Percentiles rank a stretch among this genome's conserved stretches.
Evolutionary conservation across 306 rosid genomes (phyloP).

Genomic region (Leucaena leucocephala): DNA sequence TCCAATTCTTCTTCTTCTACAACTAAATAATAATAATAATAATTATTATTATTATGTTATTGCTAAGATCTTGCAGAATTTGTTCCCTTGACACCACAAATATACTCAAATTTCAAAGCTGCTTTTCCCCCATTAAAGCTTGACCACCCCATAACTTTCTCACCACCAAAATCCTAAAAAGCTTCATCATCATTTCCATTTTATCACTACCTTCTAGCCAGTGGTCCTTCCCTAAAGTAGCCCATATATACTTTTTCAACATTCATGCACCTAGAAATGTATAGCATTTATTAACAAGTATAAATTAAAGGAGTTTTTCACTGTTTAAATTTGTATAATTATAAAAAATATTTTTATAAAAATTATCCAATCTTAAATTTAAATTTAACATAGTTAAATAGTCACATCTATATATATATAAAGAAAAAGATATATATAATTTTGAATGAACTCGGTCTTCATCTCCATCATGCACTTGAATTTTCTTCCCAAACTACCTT

Average conservation of each 20-base stretch:
- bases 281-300: too few relatives aligned
- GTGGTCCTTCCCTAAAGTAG: background rate
- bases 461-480: background rate
- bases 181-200: background rate
- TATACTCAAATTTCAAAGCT: background rate
- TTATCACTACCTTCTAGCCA: background rate
- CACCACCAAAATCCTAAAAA: too few relatives aligned
- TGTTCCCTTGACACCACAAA: background rate
- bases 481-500: background rate
- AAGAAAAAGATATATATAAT: too few relatives aligned
- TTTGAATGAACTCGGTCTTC: background rate
- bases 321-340: too few relatives aligned
- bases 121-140: background rate
- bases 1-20: background rate
- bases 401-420: too few relatives aligned
- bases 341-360: too few relatives aligned
- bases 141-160: background rate
- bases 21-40: background rate
- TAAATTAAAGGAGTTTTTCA: too few relatives aligned
- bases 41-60: background rate
- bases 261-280: background rate
- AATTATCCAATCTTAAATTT: too few relatives aligned
- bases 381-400: too few relatives aligned
- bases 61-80: background rate
- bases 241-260: background rate